phyloP scores from a whole-genome alignment of 306 rosid species.

The Pterocarpus macrocarpus region DNA sequence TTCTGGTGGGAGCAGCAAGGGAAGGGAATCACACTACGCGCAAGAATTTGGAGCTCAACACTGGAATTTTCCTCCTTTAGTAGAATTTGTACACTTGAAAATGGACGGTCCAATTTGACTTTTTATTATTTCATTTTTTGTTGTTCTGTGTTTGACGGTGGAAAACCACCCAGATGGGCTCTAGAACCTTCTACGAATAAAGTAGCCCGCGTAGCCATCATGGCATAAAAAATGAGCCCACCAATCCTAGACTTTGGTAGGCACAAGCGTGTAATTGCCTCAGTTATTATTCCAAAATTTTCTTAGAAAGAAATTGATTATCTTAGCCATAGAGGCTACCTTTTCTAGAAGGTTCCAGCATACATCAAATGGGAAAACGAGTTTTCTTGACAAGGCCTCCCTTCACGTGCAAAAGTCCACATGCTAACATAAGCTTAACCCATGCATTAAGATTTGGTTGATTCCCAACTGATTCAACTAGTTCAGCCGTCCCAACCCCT shows the following conservation, averaged over 20 bases:
- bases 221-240: conserved; percentile 12
- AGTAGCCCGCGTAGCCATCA: background rate
- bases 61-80: background rate
- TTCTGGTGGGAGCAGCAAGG: conserved; percentile 17
- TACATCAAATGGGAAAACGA: conserved; percentile 34
- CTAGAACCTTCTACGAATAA: conserved; percentile 15
- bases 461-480: background rate
- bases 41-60: background rate
- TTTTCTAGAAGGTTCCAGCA: conserved; percentile 42
- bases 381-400: conserved; percentile 24
- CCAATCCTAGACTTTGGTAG: conserved; percentile 36
- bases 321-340: background rate
- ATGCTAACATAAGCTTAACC: background rate
- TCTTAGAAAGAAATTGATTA: background rate
- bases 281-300: background rate
- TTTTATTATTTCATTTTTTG: background rate
- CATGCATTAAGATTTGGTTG: background rate
- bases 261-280: conserved; percentile 26
- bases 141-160: background rate
- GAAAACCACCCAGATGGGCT: conserved; percentile 28
- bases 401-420: conserved; percentile 18
- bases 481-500: background rate
- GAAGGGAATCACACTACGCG: conserved; percentile 25
- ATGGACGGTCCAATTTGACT: conserved; percentile 24
- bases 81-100: background rate